Base-by-base conservation (phyloP, 192 early-diverging fungal species). In the Coemansia sp. region DNA sequence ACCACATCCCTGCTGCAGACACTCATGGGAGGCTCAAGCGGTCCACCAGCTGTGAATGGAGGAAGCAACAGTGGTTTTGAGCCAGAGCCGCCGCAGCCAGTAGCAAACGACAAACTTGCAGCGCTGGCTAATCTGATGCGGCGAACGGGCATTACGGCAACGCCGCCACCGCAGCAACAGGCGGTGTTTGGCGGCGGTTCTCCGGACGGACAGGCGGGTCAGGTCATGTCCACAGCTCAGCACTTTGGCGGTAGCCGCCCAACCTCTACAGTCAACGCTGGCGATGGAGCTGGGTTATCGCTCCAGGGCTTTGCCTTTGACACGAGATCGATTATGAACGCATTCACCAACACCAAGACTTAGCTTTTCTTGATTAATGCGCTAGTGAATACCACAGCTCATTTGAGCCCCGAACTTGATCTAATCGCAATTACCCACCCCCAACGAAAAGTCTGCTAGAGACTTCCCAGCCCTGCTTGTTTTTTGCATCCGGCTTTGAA, bases 1-100 rank as follows among this genome's bases (percentile, higher is more conserved):
- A 23, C 74, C 13, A 64, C 73, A 13, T 73, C 78, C 54, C 76
- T 83, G 32, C 66, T 85, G n/a, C 73, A 83, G 53, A 79, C 82
- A 8, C 59, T 85, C 18, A 75, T 83, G 66, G 67, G 71, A 9
- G 62, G 73, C n/a, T 22, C 24, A 20, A 26, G 12, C 10, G 18
- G 16, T 5, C 10, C 35, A 10, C 18, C 29, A 1, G 32, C 32
- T 5, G 49, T 24, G 22, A 14, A 19, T n/a, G 26, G 62, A 26
- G 54, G 57, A 38, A 68, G 22, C 51, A 58, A 26, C 72, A 59
- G 41, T 59, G 39, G 45, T 23, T 23, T 48, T 29, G 37, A 39
- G 48, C 51, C 9, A 8, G 52, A 24, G 43, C 41, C 48, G 55
- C 13, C 37, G 38, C 29, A 49, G 16, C 24, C 20, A 22, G 27